Base-by-base conservation (phyloP, 106 monocot species). In the Phalaenopsis aphrodite region DNA sequence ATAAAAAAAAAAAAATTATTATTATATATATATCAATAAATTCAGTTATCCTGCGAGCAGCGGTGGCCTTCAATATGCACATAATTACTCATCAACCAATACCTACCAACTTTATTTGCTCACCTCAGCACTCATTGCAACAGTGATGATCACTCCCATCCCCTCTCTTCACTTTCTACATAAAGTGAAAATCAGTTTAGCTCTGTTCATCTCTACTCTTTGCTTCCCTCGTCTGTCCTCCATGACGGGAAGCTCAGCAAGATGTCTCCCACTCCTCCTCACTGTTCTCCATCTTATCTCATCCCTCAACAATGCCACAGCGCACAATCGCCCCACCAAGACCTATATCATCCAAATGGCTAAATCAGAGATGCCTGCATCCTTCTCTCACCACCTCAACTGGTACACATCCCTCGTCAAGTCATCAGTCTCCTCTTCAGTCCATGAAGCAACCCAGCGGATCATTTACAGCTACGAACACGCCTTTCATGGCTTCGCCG, bases 311-410 rank as follows among this genome's bases (percentile, higher is more conserved):
- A 43, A n/a, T 16, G 24, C 71, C 36, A 37, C 77, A 1, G 24
- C 77, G 4, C n/a, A 37, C 42, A 79, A 36, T 24, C 77, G 65
- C 37, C 17, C 58, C 5, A 76, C 77, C 41, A 78, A 82, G 64
- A 88, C 88, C 0, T 96, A 93, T 87, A 85, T 96, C 79, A 79
- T 96, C 75, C 96, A 93, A n/a, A 90, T 96, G 91, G 80, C 85
- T 75, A 85, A 74, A 75, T 43, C 85, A 6, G 83, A 90, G 71
- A 96, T 90, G 91, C 96, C 96, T 6, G 47, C 55, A 1, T 56
- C 81, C 76, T 93, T 91, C 82, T 23, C 84, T 56, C 81, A 85
- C 81, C 91, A 93, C 48, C 77, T 75, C 17, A 84, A 92, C 7
- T 96, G 96, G 96, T 96, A 93, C 78, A 74, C 85, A 43, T 90